Percentiles rank a stretch among this genome's conserved stretches.
These are phyloP conservation scores for Kwoniella dejecticola DNA, from an alignment of 768 basidiomycete genomes.

Conservation along the genomic window DNA sequence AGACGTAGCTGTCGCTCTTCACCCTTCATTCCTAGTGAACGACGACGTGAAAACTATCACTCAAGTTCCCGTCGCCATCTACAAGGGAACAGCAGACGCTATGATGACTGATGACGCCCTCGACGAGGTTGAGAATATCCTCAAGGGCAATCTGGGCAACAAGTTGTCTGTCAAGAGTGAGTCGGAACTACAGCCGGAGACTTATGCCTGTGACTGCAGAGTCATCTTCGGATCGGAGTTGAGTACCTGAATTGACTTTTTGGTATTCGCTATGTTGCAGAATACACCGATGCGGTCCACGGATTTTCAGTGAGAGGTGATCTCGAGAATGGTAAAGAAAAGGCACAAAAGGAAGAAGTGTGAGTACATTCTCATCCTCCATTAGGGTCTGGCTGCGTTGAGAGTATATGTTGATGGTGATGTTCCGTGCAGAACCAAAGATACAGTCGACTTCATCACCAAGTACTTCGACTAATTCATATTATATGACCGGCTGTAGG, in stretches of 20 bases:
- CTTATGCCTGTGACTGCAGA: too few relatives aligned
- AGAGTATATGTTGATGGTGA: neutral
- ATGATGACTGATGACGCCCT: slow-evolving; percentile 39
- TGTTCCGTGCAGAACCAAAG: slow-evolving; percentile 11
- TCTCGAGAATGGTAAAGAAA: slow-evolving; percentile 39
- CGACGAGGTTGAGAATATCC: slow-evolving; percentile 38
- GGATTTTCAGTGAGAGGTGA: slow-evolving; percentile 56
- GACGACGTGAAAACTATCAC: slow-evolving; percentile 49
- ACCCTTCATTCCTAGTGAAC: slow-evolving; percentile 52
- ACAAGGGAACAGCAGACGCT: slow-evolving; percentile 49
- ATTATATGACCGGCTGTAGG: too few relatives aligned
- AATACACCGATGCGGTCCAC: slow-evolving; percentile 39
- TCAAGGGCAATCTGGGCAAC: slow-evolving; percentile 36
- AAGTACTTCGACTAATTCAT: slow-evolving; percentile 11
- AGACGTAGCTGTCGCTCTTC: slow-evolving; percentile 56
- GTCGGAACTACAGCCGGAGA: too few relatives aligned
- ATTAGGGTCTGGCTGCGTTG: neutral
- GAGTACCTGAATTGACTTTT: too few relatives aligned
- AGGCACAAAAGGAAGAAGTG: slow-evolving; percentile 49
- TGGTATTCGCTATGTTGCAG: neutral
- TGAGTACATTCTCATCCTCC: neutral
- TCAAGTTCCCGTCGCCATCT: slow-evolving; percentile 42
- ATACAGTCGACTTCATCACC: slow-evolving; percentile 14
- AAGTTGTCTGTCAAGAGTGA: slow-evolving; percentile 41
- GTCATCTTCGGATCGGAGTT: too few relatives aligned